Evolutionary conservation across 257 asterid genomes (phyloP).

Genomic region (Striga asiatica): DNA sequence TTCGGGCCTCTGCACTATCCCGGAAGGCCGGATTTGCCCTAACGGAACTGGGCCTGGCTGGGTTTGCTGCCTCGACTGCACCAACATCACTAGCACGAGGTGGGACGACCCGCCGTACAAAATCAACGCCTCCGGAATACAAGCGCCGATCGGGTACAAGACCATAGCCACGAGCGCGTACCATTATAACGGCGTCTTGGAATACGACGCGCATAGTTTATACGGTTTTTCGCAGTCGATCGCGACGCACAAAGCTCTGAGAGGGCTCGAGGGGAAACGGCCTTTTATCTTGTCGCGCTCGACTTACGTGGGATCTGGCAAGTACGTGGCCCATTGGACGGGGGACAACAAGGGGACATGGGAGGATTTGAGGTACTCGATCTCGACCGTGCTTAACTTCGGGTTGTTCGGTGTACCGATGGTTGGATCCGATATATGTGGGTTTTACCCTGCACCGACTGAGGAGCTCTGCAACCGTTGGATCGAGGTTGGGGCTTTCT

Average conservation of each 20-base stretch:
- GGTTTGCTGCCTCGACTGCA: constrained; percentile 84
- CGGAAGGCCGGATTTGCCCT: constrained; percentile 54
- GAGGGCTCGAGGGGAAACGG: constrained; percentile 60
- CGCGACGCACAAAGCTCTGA: constrained; percentile 82
- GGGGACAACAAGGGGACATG: constrained; percentile 94
- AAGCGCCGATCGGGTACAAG: constrained; percentile 66
- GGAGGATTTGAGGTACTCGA: constrained; percentile 70
- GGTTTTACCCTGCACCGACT: constrained; percentile 78
- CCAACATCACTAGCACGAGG: constrained; percentile 54
- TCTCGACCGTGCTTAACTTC: constrained; percentile 72
- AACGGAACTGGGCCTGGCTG: constrained; percentile 86
- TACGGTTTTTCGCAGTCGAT: constrained; percentile 75
- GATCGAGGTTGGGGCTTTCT: constrained; percentile 92
- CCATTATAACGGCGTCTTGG: constrained; percentile 75
- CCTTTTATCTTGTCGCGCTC: constrained; percentile 80
- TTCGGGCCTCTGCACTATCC: constrained; percentile 67
- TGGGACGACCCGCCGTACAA: constrained; percentile 98
- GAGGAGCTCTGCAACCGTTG: constrained; percentile 97
- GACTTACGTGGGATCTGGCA: constrained; percentile 80
- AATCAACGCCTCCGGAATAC: constrained; percentile 80
- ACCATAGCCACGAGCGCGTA: constrained; percentile 81
- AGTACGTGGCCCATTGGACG: constrained; percentile 88
- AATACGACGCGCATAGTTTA: constrained; percentile 84
- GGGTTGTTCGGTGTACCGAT: constrained; percentile 91
- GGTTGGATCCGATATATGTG: constrained; percentile 98